Evolutionary conservation across 306 rosid genomes (phyloP), one percentile per base, ranked within the genome.

Genomic region (Lathyrus oleraceus): DNA sequence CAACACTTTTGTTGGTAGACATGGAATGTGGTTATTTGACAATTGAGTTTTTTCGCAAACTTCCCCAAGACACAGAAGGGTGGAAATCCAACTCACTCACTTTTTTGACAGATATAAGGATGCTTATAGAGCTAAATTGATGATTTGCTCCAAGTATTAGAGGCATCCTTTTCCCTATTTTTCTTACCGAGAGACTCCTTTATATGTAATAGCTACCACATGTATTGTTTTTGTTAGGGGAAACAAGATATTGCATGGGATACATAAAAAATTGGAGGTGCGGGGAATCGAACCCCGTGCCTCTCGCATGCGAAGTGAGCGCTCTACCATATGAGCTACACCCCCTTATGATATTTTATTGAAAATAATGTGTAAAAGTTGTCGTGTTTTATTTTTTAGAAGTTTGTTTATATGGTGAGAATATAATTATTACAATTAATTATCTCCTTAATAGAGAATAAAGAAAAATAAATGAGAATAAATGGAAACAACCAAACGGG

Each of bases 211-310:
- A 94, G 98, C 96, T 49, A 75, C 95, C 13, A 90, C 16, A 1
- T 7, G 36, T 15, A 10, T n/a, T 47, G 28, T 42, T 7, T 45
- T 65, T 67, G 66, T n/a, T 91, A 91, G 99, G 82, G 83, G 32
- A 95, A 86, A 84, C 88, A 89, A 19, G 99, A n/a, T n/a, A n/a
- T 89, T 69, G 99, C 95, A 52, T 95, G 99, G 99, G 82, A 96
- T 0, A n/a, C n/a, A n/a, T n/a, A n/a, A n/a, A n/a, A n/a, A 2
- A 2, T 3, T 56, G 75, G 98, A 92, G 96, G 85, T 87, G 96
- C 96, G 87, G 98, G 95, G 98, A 92, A 87, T 92, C 92, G 91
- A 92, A 92, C 92, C 88, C 98, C 88, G 95, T 89, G 89, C 98
- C 98, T 83, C 85, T 84, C 85, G 81, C 98, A 92, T 92, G 87